Percentiles rank a stretch among this genome's conserved stretches.
These are phyloP conservation scores for Phellopilus nigrolimitatus DNA, from an alignment of 1,284 basidiomycete species.

Conservation along the genomic window DNA sequence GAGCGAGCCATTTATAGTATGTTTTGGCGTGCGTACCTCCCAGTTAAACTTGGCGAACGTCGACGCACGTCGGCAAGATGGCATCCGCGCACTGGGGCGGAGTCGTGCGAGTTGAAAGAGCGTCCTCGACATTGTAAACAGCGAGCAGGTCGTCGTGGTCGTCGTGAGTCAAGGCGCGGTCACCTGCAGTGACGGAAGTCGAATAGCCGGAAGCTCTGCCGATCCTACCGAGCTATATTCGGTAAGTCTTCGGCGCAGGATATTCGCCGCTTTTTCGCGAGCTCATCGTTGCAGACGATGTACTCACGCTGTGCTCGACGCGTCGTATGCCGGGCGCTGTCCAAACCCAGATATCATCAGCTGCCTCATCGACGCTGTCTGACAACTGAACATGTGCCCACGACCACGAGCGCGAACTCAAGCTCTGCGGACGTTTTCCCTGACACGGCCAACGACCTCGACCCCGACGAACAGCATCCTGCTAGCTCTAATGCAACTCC, in stretches of 20 bases:
- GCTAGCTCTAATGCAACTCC: background rate
- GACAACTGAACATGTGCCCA: background rate
- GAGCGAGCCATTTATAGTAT: background rate
- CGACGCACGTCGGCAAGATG: slow-evolving; percentile 11
- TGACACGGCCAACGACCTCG: background rate
- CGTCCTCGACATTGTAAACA: no score
- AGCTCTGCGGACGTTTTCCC: background rate
- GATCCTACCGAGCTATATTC: no score
- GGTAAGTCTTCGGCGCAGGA: no score
- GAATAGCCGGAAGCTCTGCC: no score
- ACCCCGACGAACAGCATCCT: background rate
- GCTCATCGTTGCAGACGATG: no score
- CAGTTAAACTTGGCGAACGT: slow-evolving; percentile 47
- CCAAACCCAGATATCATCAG: background rate
- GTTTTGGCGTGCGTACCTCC: slow-evolving; percentile 45
- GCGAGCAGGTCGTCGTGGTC: no score
- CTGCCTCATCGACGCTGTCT: background rate
- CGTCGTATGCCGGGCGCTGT: background rate
- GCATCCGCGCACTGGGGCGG: no score
- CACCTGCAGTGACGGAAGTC: no score
- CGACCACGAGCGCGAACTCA: background rate
- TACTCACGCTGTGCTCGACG: background rate
- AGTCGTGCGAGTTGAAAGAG: no score
- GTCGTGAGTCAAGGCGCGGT: no score
- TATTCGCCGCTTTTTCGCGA: no score